Conservation (phyloP, 1,284 basidiomycete species). For the Ceraceosorus bombacis region DNA sequence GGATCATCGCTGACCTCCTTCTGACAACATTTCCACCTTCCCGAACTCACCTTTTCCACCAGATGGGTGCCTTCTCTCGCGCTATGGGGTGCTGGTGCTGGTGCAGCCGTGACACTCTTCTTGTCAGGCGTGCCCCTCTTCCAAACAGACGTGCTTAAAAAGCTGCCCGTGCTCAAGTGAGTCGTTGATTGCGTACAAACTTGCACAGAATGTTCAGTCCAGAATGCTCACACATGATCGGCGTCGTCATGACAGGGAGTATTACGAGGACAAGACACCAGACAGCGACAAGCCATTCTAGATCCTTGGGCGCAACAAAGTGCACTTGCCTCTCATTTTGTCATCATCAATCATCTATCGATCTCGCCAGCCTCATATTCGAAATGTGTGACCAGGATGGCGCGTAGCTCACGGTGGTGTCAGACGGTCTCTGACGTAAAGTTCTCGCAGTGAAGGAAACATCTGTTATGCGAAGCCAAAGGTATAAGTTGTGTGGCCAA, state of each 20-base stretch:
- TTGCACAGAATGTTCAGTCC: background rate
- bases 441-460: too few species aligned
- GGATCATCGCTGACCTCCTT: background rate
- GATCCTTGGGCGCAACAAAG: background rate
- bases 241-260: slow-evolving; percentile 5
- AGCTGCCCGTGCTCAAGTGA: slow-evolving; percentile 32
- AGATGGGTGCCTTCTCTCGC: slow-evolving; percentile 39
- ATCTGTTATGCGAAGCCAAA: too few species aligned
- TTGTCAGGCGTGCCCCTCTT: slow-evolving; percentile 37
- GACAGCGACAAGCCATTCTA: slow-evolving; percentile 26
- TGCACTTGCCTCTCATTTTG: background rate
- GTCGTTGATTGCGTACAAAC: slow-evolving; percentile 5
- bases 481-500: too few species aligned
- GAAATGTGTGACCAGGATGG: too few species aligned
- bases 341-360: background rate
- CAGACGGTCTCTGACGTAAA: too few species aligned
- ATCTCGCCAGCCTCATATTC: too few species aligned
- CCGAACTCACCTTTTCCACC: slow-evolving; percentile 12
- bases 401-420: too few species aligned
- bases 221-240: background rate
- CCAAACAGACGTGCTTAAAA: slow-evolving; percentile 37
- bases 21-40: background rate
- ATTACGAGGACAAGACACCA: slow-evolving; percentile 13
- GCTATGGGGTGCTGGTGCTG: slow-evolving; percentile 38
- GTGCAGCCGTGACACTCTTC: slow-evolving; percentile 36